These are phyloP conservation scores for Podila minutissima DNA, from an alignment of 192 early-diverging fungal species.

Conservation along the genomic window DNA sequence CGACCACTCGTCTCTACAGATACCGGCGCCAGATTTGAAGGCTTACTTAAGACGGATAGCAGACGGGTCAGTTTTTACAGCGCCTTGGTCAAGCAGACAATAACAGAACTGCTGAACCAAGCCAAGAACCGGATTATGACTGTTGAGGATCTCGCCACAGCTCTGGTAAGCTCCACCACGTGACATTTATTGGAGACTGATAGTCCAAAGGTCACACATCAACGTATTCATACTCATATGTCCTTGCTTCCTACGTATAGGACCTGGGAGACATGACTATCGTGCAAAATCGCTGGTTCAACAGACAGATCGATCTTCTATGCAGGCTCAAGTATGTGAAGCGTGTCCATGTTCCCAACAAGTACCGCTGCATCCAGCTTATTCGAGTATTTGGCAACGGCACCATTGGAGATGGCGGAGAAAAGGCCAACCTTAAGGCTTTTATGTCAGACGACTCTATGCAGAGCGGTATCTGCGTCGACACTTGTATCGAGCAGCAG, in stretches of 20 bases:
- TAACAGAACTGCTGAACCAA: constrained; percentile 63
- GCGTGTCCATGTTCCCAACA: constrained; percentile 48
- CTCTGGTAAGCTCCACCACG: constrained; percentile 54
- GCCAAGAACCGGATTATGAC: constrained; percentile 64
- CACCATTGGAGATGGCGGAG: constrained; percentile 8
- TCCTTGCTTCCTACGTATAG: constrained; percentile 11
- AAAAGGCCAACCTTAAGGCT: constrained; percentile 21
- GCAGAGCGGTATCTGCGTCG: constrained; percentile 59
- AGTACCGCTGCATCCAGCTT: constrained; percentile 62
- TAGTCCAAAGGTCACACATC: too few relatives aligned
- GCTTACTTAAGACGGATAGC: constrained; percentile 22
- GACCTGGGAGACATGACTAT: constrained; percentile 44
- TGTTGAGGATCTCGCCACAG: constrained; percentile 61
- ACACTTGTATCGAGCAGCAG: constrained; percentile 72
- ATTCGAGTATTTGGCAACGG: constrained; percentile 40
- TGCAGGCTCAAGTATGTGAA: constrained; percentile 61
- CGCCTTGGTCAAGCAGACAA: constrained; percentile 62
- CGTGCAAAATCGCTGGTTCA: constrained; percentile 68
- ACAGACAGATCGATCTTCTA: constrained; percentile 59
- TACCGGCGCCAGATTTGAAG: constrained; percentile 19
- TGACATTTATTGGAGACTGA: too few relatives aligned
- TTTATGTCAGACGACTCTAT: constrained; percentile 32
- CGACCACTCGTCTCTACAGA: constrained; percentile 4
- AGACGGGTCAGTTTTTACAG: constrained; percentile 59
- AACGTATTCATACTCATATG: not conserved